phyloP scores from a whole-genome alignment of 768 basidiomycete species.

The Tylopilus plumbeoviolaceoides region DNA sequence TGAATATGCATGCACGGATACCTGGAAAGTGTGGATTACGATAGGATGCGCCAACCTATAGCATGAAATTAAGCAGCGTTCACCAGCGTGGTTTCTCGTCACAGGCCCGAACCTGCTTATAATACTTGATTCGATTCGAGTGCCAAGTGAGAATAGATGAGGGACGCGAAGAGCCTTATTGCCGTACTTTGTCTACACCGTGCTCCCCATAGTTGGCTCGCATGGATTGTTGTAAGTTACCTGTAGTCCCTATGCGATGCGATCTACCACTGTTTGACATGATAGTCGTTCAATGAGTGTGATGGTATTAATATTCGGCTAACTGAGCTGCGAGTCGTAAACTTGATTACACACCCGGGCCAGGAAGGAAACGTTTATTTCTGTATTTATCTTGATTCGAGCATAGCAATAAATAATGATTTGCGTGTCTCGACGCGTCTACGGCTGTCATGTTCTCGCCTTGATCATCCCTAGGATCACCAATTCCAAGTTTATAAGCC shows the following conservation, averaged over 20 bases:
- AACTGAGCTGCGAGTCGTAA: no score
- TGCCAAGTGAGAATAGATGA: background rate
- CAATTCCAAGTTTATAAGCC: background rate
- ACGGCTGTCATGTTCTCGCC: conserved; percentile 2
- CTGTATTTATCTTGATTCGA: no score
- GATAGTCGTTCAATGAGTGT: background rate
- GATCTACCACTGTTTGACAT: conserved; percentile 19
- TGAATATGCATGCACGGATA: conserved; percentile 49
- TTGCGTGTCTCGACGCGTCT: background rate
- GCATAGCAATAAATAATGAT: no score
- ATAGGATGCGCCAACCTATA: conserved; percentile 58
- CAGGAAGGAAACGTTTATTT: no score
- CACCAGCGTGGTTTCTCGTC: background rate
- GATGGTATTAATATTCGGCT: no score
- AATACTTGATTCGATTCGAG: conserved; percentile 18
- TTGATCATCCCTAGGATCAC: background rate
- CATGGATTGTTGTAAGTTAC: conserved; percentile 40
- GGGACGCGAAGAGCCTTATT: background rate
- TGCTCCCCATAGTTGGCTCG: conserved; percentile 46
- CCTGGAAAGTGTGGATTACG: conserved; percentile 73
- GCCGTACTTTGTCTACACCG: conserved; percentile 56
- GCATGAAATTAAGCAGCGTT: background rate
- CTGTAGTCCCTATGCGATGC: conserved; percentile 21
- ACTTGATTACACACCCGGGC: no score
- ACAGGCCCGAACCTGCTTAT: conserved; percentile 22